These are phyloP conservation scores for Syzygium malaccense DNA, from an alignment of 441 rosid species.

Conservation along the genomic window DNA sequence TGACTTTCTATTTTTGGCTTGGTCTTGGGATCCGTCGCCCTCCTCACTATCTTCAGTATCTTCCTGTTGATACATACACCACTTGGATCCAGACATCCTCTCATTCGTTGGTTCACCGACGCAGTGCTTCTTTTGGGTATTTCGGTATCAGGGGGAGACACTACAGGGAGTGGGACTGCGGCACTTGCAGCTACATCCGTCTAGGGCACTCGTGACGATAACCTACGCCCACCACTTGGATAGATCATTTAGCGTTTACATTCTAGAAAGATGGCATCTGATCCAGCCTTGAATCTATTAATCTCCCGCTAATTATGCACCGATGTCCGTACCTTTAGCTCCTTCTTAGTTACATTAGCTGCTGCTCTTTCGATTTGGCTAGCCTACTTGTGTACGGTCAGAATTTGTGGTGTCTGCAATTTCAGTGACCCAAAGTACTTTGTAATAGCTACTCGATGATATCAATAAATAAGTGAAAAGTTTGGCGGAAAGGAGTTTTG, in stretches of 20 bases:
- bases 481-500: not conserved
- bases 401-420: not conserved
- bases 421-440: not conserved
- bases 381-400: accelerated
- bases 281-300: not conserved
- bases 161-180: not conserved
- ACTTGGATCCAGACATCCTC: accelerated
- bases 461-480: too few species aligned
- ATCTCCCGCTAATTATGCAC: not conserved
- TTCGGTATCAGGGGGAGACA: not conserved
- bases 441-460: not conserved
- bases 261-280: not conserved
- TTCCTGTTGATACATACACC: accelerated
- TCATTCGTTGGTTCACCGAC: not conserved
- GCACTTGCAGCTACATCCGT: too few species aligned
- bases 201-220: too few species aligned
- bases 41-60: accelerated
- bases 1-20: not conserved
- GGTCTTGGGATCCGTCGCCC: not conserved
- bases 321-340: not conserved
- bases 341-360: not conserved
- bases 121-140: accelerated
- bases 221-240: too few species aligned
- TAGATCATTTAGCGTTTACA: not conserved
- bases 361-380: not conserved